A percentile compares a stretch with the other conserved stretches of the same genome.
These are phyloP conservation scores for Ophioceras dolichostomum DNA, from an alignment of 2,329 filamentous ascomycete species.

Conservation along the genomic window DNA sequence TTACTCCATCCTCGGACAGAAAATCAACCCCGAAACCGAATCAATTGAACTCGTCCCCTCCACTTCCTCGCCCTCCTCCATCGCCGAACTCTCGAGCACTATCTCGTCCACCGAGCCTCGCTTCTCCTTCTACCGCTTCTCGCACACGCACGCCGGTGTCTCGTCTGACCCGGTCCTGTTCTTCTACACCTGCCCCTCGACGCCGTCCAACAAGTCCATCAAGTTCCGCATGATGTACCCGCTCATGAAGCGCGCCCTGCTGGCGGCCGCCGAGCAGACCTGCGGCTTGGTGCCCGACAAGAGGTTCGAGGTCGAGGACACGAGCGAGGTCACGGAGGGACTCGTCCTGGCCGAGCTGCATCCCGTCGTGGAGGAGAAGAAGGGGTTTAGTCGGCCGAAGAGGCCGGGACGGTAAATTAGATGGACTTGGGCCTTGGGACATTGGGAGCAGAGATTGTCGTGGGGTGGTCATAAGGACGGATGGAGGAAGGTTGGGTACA, in stretches of 20 bases:
- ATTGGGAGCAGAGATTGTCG: no score
- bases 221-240: constrained; percentile 82
- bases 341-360: constrained; percentile 55
- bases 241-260: constrained; percentile 53
- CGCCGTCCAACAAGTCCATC: constrained; percentile 50
- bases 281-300: constrained; percentile 56
- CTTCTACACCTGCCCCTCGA: constrained; percentile 68
- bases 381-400: constrained; percentile 67
- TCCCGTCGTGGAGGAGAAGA: constrained; percentile 51
- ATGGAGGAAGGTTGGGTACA: no score
- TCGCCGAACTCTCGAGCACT: constrained; percentile 41
- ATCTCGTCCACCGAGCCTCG: constrained; percentile 61
- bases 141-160: constrained; percentile 39
- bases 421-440: no score
- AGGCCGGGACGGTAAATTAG: constrained; percentile 59
- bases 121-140: constrained; percentile 66
- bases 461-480: no score
- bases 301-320: constrained; percentile 56
- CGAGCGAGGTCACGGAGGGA: constrained; percentile 58
- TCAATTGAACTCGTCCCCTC: constrained; percentile 51
- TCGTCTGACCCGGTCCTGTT: constrained; percentile 55
- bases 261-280: constrained; percentile 52
- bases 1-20: constrained; percentile 39
- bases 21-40: constrained; percentile 61
- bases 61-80: constrained; percentile 37